These are phyloP conservation scores for Agrocybe praecox DNA, from an alignment of 768 basidiomycete genomes.

Conservation along the genomic window DNA sequence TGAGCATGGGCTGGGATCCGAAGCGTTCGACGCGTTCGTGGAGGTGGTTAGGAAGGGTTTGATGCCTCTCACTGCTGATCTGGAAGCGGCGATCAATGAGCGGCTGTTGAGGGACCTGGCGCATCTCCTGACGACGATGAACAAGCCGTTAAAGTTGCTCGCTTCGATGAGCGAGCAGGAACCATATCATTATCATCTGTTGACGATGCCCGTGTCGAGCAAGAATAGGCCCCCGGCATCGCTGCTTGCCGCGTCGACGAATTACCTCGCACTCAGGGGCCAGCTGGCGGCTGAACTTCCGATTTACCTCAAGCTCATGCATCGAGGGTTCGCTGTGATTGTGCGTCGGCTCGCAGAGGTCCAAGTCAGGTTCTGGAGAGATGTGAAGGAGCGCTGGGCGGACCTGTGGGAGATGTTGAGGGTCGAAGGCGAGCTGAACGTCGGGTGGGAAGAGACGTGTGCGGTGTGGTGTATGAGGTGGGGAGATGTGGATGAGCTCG, in stretches of 20 bases:
- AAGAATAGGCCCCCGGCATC: slow-evolving; percentile 70
- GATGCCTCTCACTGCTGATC: slow-evolving; percentile 49
- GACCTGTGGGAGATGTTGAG: slow-evolving; percentile 86
- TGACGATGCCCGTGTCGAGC: slow-evolving; percentile 61
- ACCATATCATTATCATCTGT: slow-evolving; percentile 69
- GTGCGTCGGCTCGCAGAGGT: slow-evolving; percentile 54
- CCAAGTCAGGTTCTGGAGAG: slow-evolving; percentile 63
- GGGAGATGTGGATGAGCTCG: slow-evolving; percentile 60
- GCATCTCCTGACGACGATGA: slow-evolving; percentile 58
- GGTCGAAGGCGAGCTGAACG: slow-evolving; percentile 71
- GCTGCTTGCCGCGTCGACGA: slow-evolving; percentile 72
- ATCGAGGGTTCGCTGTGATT: slow-evolving; percentile 57
- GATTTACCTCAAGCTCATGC: slow-evolving; percentile 55
- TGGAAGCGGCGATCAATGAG: slow-evolving; percentile 56
- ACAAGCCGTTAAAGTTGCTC: slow-evolving; percentile 65
- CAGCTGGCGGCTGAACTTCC: slow-evolving; percentile 77
- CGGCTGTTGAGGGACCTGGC: slow-evolving; percentile 60
- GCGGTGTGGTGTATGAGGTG: slow-evolving; percentile 73
- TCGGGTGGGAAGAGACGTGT: slow-evolving; percentile 67
- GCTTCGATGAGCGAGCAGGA: slow-evolving; percentile 74
- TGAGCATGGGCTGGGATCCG: slow-evolving; percentile 42
- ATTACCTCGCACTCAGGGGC: slow-evolving; percentile 75
- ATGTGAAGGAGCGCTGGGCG: slow-evolving; percentile 67
- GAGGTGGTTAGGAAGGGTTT: slow-evolving; percentile 57
- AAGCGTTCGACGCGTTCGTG: slow-evolving; percentile 76